Percentiles rank a stretch among this genome's conserved stretches.
Evolutionary conservation across 164 flowering plant species (phyloP).

Genomic region (Vitis rupestris): DNA sequence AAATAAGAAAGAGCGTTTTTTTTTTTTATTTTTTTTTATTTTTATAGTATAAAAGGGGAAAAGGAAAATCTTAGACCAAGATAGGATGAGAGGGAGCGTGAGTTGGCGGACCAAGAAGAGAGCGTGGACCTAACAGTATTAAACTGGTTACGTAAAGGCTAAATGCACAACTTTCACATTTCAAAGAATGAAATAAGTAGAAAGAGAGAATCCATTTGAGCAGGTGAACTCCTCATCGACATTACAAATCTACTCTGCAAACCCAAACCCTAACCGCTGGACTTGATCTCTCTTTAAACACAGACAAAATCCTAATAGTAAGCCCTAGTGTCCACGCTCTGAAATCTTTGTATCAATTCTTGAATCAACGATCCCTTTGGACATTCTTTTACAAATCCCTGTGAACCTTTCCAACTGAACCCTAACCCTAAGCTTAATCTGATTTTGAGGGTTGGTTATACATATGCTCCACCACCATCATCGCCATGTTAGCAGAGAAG

Average conservation of each 20-base stretch:
- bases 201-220: neutral
- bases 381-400: too few relatives aligned
- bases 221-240: neutral
- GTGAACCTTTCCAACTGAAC: neutral
- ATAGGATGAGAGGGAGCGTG: too few relatives aligned
- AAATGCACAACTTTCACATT: too few relatives aligned
- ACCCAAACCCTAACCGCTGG: constrained; percentile 3
- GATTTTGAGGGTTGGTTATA: neutral
- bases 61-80: too few relatives aligned
- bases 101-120: too few relatives aligned
- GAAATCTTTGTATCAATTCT: neutral
- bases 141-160: too few relatives aligned
- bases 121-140: too few relatives aligned
- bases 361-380: neutral
- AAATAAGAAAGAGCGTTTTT: too few relatives aligned
- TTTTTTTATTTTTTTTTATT: too few relatives aligned
- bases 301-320: neutral
- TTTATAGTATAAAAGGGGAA: too few relatives aligned
- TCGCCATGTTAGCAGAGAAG: constrained; percentile 69
- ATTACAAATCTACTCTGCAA: neutral
- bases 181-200: neutral
- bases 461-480: constrained; percentile 11
- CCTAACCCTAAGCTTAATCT: constrained; percentile 3
- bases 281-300: neutral
- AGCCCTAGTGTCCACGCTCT: neutral